Evolutionary conservation across 441 rosid genomes (phyloP), one percentile per base, ranked within the genome.

Genomic region (Biscutella auriculata): DNA sequence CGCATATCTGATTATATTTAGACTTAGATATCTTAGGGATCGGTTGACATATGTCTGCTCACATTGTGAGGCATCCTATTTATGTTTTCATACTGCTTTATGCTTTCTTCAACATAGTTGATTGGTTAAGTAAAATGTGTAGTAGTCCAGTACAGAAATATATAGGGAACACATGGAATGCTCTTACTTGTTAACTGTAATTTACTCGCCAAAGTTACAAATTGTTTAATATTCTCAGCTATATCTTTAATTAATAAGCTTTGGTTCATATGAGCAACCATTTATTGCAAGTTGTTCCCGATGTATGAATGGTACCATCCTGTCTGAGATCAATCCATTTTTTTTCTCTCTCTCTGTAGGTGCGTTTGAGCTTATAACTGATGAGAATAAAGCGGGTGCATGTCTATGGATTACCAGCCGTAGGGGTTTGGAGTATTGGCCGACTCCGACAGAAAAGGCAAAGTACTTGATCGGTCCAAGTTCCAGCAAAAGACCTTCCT

Each of bases 381-480:
- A 89, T 63, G 89, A 89, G 70, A 85, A 65, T 28, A 87, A 81
- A 77, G 97, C 84, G 35, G 96, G 97, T 49, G 75, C 95, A 44
- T 89, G 97, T 78, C 70, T 93, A 19, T 89, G 96, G 97, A 80
- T 93, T 65, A 80, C 95, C 40, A 83, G 77, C 44, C 95, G 99
- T 44, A 83, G 79, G 40, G 99, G 97, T 53, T 53, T 83, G 77
- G 91, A 89, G 73, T 93, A 89, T 77, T 89, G 97, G 99, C 97
- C 99, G 45, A 73, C 79, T 67, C 80, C 89, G 23, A 37, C 36
- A 23, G 99, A 89, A 72, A 62, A 79, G 74, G 77, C 76, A 58
- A 89, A 89, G 77, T 89, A 89, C 78, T 17, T 80, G 76, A 73
- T 16, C 34, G 79, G 77, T 54, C 73, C 73, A 62, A 58, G 68